Conservation (phyloP, 2,329 filamentous ascomycete genomes). For the Aspergillus persii region DNA sequence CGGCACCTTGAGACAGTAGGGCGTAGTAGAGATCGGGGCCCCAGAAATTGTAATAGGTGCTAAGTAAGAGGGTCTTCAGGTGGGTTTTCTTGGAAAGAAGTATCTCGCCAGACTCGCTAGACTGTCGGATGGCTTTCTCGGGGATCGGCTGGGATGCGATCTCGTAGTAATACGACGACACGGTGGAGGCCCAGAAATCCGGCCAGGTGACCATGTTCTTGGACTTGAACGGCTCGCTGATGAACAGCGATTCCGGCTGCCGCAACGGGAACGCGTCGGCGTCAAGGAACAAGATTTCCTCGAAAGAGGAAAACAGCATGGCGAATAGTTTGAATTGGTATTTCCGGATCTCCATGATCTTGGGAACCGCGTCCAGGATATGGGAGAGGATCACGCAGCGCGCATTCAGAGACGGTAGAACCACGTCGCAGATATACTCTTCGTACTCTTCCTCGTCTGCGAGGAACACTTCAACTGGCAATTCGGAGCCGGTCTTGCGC, state of each 20-base stretch:
- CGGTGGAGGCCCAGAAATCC: constrained; percentile 46
- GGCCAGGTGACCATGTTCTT: constrained; percentile 48
- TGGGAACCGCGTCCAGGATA: constrained; percentile 35
- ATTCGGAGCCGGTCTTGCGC: constrained; percentile 39
- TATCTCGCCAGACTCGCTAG: constrained; percentile 47
- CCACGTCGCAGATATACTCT: constrained; percentile 40
- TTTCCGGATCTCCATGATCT: constrained; percentile 34
- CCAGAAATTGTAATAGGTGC: constrained; percentile 51
- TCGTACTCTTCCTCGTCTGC: constrained; percentile 43
- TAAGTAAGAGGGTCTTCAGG: constrained; percentile 43
- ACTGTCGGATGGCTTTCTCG: constrained; percentile 24
- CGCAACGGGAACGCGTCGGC: constrained; percentile 47
- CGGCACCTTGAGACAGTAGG: constrained; percentile 46
- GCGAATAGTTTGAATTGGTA: constrained; percentile 52
- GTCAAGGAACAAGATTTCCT: constrained; percentile 50
- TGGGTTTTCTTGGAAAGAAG: constrained; percentile 46
- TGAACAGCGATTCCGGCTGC: constrained; percentile 44
- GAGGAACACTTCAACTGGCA: constrained; percentile 50
- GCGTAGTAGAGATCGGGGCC: constrained; percentile 47
- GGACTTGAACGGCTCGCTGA: constrained; percentile 40
- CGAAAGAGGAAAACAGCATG: constrained; percentile 51
- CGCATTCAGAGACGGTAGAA: constrained; percentile 44
- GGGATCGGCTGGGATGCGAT: constrained; percentile 34
- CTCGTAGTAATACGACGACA: constrained; percentile 38
- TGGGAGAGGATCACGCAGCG: constrained; percentile 45